Evolutionary conservation across 225 moss, liverwort and hornwort genomes (phyloP), one percentile per base, ranked within the genome.

Genomic region (Anthoceros angustus): DNA sequence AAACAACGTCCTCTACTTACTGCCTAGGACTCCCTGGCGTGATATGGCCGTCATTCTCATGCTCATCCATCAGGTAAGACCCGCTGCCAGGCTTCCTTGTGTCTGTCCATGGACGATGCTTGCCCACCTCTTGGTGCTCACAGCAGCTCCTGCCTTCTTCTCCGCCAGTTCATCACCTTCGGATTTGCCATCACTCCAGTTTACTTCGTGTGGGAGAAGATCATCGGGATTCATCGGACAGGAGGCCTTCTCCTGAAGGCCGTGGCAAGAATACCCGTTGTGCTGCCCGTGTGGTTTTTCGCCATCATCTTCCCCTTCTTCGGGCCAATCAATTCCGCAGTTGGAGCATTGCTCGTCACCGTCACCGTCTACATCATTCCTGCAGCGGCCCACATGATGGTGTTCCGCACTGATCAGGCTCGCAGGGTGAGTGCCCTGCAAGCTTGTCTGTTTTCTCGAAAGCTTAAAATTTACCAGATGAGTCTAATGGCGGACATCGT

Each of bases 161-260:
- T 21, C n/a, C 55, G 20, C 25, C 77, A 78, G 72, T 80, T 78
- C 12, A 73, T 80, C 50, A 75, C 77, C 0, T 72, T 80, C 3
- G 72, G 75, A 1, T 80, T 80, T 63, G 77, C 75, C 25, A 69
- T 78, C 14, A 80, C 75, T 0, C 80, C 72, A 0, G 66, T 80
- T 10, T 80, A 78, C 60, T 70, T 80, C 77, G 72, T 78, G 67
- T 78, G 72, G 77, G 77, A 80, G 68, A 79, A 79, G 72, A 39
- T 79, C 16, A 46, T 79, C 32, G 76, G 79, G 5, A 42, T 79
- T 21, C 79, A 79, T 50, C 66, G 55, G 21, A 76, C 70, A 6
- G 70, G 50, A 42, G 64, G 26, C 7, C 18, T 75, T 43, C 60
- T 75, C 6, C 55, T 78, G 39, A 62, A 73, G 3, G 68, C 75